phyloP scores from a whole-genome alignment of 345 rosid genomes.

The Brassica cretica region DNA sequence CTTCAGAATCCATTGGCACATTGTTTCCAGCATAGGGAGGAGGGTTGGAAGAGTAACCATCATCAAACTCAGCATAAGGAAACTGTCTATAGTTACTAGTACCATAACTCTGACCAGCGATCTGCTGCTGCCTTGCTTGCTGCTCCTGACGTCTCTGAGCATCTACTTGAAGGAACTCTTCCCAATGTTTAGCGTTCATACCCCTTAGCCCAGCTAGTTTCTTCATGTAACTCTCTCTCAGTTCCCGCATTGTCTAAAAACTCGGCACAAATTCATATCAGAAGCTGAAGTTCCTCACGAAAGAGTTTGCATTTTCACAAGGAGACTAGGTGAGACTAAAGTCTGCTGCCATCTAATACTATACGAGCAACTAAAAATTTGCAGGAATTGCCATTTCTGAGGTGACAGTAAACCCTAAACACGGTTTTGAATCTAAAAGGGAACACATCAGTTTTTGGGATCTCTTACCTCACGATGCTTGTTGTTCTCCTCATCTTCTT shows the following conservation, averaged over 20 bases:
- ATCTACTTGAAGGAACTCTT: conserved; percentile 81
- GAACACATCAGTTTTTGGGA: conserved; percentile 36
- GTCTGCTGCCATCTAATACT: too few relatives aligned
- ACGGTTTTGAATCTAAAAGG: conserved; percentile 15
- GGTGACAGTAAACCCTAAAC: conserved; percentile 22
- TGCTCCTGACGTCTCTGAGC: conserved; percentile 71
- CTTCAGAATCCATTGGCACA: conserved; percentile 62
- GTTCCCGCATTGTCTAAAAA: conserved; percentile 81
- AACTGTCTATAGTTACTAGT: conserved; percentile 72
- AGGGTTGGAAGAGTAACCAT: conserved; percentile 58
- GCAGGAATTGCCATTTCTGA: conserved; percentile 25
- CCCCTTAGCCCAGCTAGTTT: conserved; percentile 63
- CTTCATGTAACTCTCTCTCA: conserved; percentile 83
- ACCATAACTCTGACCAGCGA: conserved; percentile 57
- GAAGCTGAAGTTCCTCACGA: conserved; percentile 32
- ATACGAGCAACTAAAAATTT: not conserved
- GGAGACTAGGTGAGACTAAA: not conserved
- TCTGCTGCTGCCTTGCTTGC: conserved; percentile 54
- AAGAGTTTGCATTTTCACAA: not conserved
- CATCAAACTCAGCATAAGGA: conserved; percentile 53
- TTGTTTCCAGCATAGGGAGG: conserved; percentile 56
- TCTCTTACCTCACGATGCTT: conserved; percentile 92
- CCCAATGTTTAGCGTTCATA: conserved; percentile 73
- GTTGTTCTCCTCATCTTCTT: conserved; percentile 92
- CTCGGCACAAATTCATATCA: conserved; percentile 46